Evolutionary conservation across 2,329 filamentous ascomycete species (phyloP).

Genomic region (Fusarium phyllophilum): DNA sequence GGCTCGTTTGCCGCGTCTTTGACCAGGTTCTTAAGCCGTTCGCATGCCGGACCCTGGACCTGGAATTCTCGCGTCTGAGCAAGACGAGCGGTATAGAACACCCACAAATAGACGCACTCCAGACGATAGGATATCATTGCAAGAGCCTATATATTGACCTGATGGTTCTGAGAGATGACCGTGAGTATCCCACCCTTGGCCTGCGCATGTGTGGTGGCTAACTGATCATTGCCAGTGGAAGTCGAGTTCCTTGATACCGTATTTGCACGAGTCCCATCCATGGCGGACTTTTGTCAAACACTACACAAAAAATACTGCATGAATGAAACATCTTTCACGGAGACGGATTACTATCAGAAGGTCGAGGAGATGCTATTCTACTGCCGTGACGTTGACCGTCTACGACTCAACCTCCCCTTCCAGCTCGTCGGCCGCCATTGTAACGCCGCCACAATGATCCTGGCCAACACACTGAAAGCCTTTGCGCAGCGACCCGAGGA

Average conservation of each 20-base stretch:
- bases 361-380: constrained; percentile 56
- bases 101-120: constrained; percentile 54
- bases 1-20: constrained; percentile 62
- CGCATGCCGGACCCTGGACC: constrained; percentile 58
- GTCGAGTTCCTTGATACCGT: constrained; percentile 59
- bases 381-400: constrained; percentile 56
- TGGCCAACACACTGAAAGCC: constrained; percentile 63
- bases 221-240: constrained; percentile 53
- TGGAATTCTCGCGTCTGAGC: constrained; percentile 62
- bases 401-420: constrained; percentile 64
- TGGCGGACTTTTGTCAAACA: constrained; percentile 56
- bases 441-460: constrained; percentile 60
- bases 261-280: constrained; percentile 57
- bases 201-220: constrained; percentile 8
- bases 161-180: constrained; percentile 63
- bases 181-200: constrained; percentile 46
- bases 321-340: constrained; percentile 60
- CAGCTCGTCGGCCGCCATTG: constrained; percentile 59
- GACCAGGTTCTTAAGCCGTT: constrained; percentile 58
- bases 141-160: constrained; percentile 62
- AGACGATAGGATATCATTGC: constrained; percentile 59
- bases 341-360: constrained; percentile 56
- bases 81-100: constrained; percentile 47
- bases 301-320: constrained; percentile 60
- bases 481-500: constrained; percentile 58